Conservation (phyloP, 139 green algal genomes). For the Chlamydomonas asymmetrica region DNA sequence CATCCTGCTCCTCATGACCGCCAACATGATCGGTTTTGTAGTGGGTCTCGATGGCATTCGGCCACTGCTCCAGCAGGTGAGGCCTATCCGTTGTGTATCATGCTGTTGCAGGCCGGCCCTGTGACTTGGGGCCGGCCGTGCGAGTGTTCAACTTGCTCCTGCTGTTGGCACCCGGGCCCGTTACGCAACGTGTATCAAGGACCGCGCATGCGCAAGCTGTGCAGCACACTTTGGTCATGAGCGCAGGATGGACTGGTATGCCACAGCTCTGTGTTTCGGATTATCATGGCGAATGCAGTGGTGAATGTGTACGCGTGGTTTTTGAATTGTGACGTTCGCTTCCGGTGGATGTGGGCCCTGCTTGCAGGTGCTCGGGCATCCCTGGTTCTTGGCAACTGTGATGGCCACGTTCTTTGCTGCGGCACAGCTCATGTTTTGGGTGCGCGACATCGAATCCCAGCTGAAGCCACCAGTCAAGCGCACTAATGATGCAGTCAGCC, state of each 20-base stretch:
- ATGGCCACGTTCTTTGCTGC: constrained; percentile 69
- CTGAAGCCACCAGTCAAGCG: no score
- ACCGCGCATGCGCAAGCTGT: not conserved
- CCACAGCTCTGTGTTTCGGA: constrained; percentile 12
- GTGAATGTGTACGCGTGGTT: not conserved
- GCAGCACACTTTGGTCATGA: not conserved
- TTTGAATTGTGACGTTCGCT: not conserved
- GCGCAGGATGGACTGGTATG: not conserved
- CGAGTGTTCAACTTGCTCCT: not conserved
- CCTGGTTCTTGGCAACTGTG: constrained; percentile 40
- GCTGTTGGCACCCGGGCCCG: not conserved
- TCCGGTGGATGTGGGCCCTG: constrained; percentile 1
- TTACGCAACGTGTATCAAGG: not conserved
- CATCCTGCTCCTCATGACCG: constrained; percentile 77
- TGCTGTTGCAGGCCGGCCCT: not conserved
- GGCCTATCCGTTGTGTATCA: not conserved
- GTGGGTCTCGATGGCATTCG: constrained; percentile 52
- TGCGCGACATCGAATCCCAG: constrained; percentile 53
- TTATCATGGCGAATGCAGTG: constrained; percentile 45
- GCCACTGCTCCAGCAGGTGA: constrained; percentile 52
- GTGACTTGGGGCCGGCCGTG: not conserved
- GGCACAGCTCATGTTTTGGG: constrained; percentile 76
- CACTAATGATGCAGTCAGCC: no score
- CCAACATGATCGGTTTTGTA: constrained; percentile 86
- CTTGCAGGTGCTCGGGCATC: constrained; percentile 45